phyloP scores from a whole-genome alignment of 768 basidiomycete species.

The Termitomyces titanicus region DNA sequence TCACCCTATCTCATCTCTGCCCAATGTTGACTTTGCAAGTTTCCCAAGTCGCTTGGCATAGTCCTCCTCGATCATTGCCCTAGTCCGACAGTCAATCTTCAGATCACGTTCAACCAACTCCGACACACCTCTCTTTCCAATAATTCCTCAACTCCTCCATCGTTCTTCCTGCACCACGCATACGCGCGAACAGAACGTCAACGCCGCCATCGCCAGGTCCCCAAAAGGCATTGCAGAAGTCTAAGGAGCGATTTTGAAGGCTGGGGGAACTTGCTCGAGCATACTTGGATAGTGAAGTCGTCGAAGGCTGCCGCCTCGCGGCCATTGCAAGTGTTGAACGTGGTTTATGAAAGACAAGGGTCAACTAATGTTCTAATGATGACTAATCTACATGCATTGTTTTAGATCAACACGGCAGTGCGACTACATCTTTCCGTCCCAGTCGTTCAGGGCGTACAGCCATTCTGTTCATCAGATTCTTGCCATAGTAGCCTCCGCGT shows the following conservation, averaged over 20 bases:
- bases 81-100: conserved; percentile 25
- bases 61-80: conserved; percentile 90
- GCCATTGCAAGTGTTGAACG: conserved; percentile 41
- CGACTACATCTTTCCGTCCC: background rate
- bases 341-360: conserved; percentile 6
- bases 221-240: conserved; percentile 99
- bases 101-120: background rate
- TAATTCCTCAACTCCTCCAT: conserved; percentile 85
- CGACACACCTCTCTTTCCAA: conserved; percentile 89
- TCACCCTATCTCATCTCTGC: conserved; percentile 92
- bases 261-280: conserved; percentile 54
- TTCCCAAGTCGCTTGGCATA: conserved; percentile 85
- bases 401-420: background rate
- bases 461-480: background rate
- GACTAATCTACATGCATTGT: conserved; percentile 6
- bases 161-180: conserved; percentile 81
- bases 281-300: conserved; percentile 74
- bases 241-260: conserved; percentile 50
- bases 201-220: conserved; percentile 82
- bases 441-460: background rate
- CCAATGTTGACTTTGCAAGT: conserved; percentile 71
- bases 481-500: background rate
- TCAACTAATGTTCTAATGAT: conserved; percentile 1
- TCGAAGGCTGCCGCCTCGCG: conserved; percentile 76
- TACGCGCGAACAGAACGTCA: conserved; percentile 85